Percentiles rank a stretch among this genome's conserved stretches.
Evolutionary conservation across 768 basidiomycete species (phyloP).

Genomic region (Pleurotus citrinopileatus): DNA sequence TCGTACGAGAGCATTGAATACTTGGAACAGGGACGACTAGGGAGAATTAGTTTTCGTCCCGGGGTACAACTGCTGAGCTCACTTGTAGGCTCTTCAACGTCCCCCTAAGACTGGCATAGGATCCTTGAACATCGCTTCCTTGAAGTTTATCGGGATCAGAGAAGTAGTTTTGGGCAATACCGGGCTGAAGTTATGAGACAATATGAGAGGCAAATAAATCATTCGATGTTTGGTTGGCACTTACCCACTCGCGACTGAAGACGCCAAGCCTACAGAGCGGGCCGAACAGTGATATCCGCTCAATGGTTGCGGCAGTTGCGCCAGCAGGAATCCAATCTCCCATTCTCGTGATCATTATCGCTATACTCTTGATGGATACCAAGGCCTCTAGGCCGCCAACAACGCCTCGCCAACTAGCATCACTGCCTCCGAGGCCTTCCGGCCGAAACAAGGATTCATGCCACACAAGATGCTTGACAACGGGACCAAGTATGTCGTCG

Average conservation of each 20-base stretch:
- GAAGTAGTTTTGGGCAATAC: slow-evolving; percentile 77
- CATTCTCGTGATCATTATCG: slow-evolving; percentile 74
- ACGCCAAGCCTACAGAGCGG: slow-evolving; percentile 82
- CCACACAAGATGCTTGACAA: slow-evolving; percentile 59
- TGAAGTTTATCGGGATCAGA: slow-evolving; percentile 78
- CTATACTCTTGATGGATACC: slow-evolving; percentile 79
- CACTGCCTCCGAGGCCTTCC: slow-evolving; percentile 70
- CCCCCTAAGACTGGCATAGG: slow-evolving; percentile 81
- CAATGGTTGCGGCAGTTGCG: slow-evolving; percentile 61
- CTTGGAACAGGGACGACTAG: slow-evolving; percentile 71
- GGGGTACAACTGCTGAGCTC: slow-evolving; percentile 9
- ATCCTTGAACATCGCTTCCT: slow-evolving; percentile 73
- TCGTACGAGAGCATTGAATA: slow-evolving; percentile 87
- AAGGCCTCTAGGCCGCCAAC: slow-evolving; percentile 79
- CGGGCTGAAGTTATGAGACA: slow-evolving; percentile 51
- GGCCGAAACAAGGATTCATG: slow-evolving; percentile 62
- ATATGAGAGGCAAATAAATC: too few relatives aligned
- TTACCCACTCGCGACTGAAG: slow-evolving; percentile 87
- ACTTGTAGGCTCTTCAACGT: slow-evolving; percentile 87
- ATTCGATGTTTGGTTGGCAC: too few relatives aligned
- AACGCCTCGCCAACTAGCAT: slow-evolving; percentile 84
- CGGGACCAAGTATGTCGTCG: slow-evolving; percentile 73
- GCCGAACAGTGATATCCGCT: slow-evolving; percentile 70
- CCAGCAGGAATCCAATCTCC: slow-evolving; percentile 67
- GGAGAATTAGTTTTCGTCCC: background rate